Conservation (phyloP, 192 early-diverging fungal genomes). For the Podila verticillata region DNA sequence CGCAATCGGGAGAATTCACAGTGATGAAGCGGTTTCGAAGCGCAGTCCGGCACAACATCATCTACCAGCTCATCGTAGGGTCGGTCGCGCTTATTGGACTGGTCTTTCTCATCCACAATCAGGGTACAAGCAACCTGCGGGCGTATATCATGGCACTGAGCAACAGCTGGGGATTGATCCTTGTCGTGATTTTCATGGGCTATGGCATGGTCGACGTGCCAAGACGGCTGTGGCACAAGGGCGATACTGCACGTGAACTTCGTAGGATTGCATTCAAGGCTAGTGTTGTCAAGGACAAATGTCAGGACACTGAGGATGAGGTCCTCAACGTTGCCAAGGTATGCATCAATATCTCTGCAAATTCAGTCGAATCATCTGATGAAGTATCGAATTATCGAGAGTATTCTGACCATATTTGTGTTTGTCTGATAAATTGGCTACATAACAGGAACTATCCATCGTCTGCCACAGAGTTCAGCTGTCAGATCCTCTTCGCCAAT, state of each 20-base stretch:
- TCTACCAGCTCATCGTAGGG: slow-evolving; percentile 81
- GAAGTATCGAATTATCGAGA: too few species aligned
- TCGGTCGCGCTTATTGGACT: slow-evolving; percentile 75
- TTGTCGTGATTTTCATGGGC: slow-evolving; percentile 90
- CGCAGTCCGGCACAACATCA: slow-evolving; percentile 82
- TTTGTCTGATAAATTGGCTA: not conserved
- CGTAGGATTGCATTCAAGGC: slow-evolving; percentile 72
- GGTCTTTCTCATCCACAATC: slow-evolving; percentile 66
- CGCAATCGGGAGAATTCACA: slow-evolving; percentile 89
- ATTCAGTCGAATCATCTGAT: too few species aligned
- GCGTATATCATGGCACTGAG: slow-evolving; percentile 90
- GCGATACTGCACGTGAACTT: slow-evolving; percentile 69
- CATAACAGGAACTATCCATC: slow-evolving; percentile 56
- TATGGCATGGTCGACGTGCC: slow-evolving; percentile 94
- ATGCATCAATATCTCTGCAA: too few species aligned
- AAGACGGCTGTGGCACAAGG: slow-evolving; percentile 82
- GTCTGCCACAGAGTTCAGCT: slow-evolving; percentile 48
- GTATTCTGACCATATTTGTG: not conserved
- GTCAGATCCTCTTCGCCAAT: slow-evolving; percentile 64
- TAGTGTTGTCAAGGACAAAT: slow-evolving; percentile 79
- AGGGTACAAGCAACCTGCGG: slow-evolving; percentile 69
- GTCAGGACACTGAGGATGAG: slow-evolving; percentile 86
- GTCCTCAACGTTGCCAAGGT: slow-evolving; percentile 58
- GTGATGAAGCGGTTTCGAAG: slow-evolving; percentile 72
- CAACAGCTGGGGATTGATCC: slow-evolving; percentile 93